These are phyloP conservation scores for Cladosporium oxysporum DNA, from an alignment of 2,329 filamentous ascomycete species.

Conservation along the genomic window DNA sequence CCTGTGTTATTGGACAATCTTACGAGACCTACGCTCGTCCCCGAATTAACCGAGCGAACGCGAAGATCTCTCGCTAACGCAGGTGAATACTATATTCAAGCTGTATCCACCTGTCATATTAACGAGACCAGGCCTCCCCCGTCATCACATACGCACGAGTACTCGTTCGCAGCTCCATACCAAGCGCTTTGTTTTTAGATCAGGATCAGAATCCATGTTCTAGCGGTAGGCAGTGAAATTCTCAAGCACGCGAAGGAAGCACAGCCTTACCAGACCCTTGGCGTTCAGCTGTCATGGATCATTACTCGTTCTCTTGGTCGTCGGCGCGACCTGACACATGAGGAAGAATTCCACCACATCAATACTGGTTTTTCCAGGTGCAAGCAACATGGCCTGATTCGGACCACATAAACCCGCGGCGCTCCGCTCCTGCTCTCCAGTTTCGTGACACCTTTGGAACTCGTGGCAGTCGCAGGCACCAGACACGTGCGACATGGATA, in stretches of 20 bases:
- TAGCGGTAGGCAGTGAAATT: background rate
- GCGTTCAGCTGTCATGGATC: background rate
- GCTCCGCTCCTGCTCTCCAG: background rate
- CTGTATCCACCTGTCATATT: background rate
- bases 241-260: background rate
- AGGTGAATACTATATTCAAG: background rate
- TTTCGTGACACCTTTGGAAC: background rate
- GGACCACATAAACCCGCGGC: too few species aligned
- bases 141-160: background rate
- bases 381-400: too few species aligned
- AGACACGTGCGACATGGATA: background rate
- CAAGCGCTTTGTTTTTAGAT: background rate
- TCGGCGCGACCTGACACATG: too few species aligned
- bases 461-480: background rate
- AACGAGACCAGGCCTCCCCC: background rate
- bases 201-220: slow-evolving; percentile 1
- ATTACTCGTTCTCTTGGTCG: background rate
- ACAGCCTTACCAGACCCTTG: background rate
- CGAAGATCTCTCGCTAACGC: background rate
- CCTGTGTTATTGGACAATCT: background rate
- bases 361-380: background rate
- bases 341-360: background rate
- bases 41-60: background rate
- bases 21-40: background rate
- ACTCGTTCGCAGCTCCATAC: background rate